These are phyloP conservation scores for Cordyceps militaris DNA, from an alignment of 2,329 filamentous ascomycete genomes.

Conservation along the genomic window DNA sequence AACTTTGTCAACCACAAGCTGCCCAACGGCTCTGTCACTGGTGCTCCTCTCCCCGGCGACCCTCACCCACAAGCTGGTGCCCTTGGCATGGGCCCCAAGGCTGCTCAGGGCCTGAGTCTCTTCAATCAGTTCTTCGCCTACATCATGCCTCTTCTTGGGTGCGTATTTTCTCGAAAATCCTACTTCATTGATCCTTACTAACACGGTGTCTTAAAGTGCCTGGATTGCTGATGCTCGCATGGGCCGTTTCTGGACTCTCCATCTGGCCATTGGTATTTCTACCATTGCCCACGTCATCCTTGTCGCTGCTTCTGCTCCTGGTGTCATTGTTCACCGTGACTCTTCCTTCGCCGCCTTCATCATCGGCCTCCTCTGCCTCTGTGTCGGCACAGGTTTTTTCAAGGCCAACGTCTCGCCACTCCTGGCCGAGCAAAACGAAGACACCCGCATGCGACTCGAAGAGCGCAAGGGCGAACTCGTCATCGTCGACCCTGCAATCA, in stretches of 20 bases:
- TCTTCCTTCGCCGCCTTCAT: conserved; percentile 59
- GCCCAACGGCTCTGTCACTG: conserved; percentile 47
- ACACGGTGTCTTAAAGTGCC: conserved; percentile 26
- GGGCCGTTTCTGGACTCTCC: conserved; percentile 67
- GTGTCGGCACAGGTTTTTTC: conserved; percentile 69
- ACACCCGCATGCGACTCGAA: conserved; percentile 50
- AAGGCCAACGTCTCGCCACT: conserved; percentile 72
- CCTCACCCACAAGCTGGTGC: conserved; percentile 37
- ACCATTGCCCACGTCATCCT: conserved; percentile 61
- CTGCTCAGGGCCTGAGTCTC: conserved; percentile 40
- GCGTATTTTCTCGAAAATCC: conserved; percentile 14
- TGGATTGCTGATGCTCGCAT: conserved; percentile 61
- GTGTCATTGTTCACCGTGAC: conserved; percentile 51
- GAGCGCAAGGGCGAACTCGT: conserved; percentile 56
- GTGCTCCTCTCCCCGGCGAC: conserved; percentile 32
- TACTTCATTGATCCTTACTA: conserved; percentile 20
- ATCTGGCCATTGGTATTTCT: conserved; percentile 58
- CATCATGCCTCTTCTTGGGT: conserved; percentile 51
- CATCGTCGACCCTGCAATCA: conserved; percentile 63
- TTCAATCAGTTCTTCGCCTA: conserved; percentile 59
- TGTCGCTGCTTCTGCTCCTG: conserved; percentile 56
- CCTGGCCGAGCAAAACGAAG: conserved; percentile 62
- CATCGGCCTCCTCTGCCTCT: conserved; percentile 50
- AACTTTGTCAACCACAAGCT: conserved; percentile 55
- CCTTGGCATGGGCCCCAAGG: conserved; percentile 50